phyloP scores from a whole-genome alignment of 2,329 filamentous ascomycete genomes.

The Ceratocystis colombiana region DNA sequence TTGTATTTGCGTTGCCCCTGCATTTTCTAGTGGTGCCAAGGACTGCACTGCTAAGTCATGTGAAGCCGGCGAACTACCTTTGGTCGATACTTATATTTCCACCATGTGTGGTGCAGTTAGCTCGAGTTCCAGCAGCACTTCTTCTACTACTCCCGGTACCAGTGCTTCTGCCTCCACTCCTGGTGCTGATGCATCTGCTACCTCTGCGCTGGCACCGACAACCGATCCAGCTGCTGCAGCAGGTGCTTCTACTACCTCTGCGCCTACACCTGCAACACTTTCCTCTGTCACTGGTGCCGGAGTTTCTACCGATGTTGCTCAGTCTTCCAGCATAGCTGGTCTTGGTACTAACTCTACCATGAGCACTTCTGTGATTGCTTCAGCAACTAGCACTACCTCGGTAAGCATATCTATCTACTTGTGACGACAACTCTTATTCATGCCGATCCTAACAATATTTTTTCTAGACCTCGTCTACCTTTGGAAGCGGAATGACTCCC shows the following conservation, averaged over 20 bases:
- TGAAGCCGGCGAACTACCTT: constrained; percentile 29
- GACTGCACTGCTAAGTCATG: constrained; percentile 34
- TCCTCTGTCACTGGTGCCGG: constrained; percentile 7
- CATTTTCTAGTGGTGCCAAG: constrained; percentile 34
- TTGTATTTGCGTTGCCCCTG: constrained; percentile 36
- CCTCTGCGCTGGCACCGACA: neutral
- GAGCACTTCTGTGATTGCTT: constrained; percentile 17
- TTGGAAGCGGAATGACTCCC: constrained; percentile 4
- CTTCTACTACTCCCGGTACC: constrained; percentile 13
- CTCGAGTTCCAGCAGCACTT: constrained; percentile 13
- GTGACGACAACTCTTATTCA: neutral
- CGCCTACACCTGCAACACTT: neutral
- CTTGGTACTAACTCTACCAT: constrained; percentile 24
- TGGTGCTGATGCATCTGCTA: neutral
- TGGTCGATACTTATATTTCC: constrained; percentile 30
- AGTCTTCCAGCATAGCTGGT: constrained; percentile 3
- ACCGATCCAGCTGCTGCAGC: constrained; percentile 10
- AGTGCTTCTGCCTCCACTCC: constrained; percentile 8
- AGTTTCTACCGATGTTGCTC: constrained; percentile 5
- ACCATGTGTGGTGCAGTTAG: constrained; percentile 29
- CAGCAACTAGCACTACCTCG: neutral
- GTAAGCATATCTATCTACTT: too few species aligned
- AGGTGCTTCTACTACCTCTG: neutral
- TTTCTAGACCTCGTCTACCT: constrained; percentile 7
- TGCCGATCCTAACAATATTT: neutral